Evolutionary conservation across 1,139 yeast species (phyloP).

Genomic region (Kodamaea arcana): DNA sequence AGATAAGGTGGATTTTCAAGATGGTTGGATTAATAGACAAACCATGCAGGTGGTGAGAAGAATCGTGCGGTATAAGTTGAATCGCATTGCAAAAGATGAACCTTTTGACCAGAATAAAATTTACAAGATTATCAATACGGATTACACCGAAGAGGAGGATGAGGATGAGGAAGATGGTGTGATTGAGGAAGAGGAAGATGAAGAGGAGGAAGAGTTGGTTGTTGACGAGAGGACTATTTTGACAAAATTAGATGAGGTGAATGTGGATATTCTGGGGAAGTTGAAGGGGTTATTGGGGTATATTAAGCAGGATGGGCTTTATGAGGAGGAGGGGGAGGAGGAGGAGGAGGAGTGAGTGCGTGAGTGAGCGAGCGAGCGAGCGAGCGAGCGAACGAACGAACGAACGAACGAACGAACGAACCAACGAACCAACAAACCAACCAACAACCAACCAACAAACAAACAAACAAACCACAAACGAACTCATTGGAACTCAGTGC

Average conservation of each 20-base stretch:
- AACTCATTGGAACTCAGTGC: too few species aligned
- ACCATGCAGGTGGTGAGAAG: conserved; percentile 63
- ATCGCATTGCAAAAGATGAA: conserved; percentile 46
- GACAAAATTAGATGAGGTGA: conserved; percentile 31
- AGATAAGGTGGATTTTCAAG: conserved; percentile 38
- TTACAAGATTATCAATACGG: conserved; percentile 38
- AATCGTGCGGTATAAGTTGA: conserved; percentile 68
- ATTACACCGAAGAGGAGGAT: conserved; percentile 30
- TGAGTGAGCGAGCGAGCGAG: too few species aligned
- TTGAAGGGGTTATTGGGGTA: conserved; percentile 41
- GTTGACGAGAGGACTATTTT: conserved; percentile 23
- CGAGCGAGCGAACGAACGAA: too few species aligned
- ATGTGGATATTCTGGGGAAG: conserved; percentile 35
- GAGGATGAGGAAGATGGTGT: conserved; percentile 18
- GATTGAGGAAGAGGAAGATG: conserved; percentile 18
- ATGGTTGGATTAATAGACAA: conserved; percentile 75
- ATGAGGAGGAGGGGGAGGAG: background rate
- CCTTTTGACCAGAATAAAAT: conserved; percentile 39
- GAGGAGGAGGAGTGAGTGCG: too few species aligned
- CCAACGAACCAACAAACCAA: too few species aligned
- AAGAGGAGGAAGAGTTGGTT: conserved; percentile 10
- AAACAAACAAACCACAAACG: too few species aligned
- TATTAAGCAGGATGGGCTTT: conserved; percentile 39
- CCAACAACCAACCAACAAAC: too few species aligned
- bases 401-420: too few species aligned